Evolutionary conservation across 2,329 filamentous ascomycete genomes (phyloP), one percentile per base, ranked within the genome.

Genomic region (Periconia digitata): DNA sequence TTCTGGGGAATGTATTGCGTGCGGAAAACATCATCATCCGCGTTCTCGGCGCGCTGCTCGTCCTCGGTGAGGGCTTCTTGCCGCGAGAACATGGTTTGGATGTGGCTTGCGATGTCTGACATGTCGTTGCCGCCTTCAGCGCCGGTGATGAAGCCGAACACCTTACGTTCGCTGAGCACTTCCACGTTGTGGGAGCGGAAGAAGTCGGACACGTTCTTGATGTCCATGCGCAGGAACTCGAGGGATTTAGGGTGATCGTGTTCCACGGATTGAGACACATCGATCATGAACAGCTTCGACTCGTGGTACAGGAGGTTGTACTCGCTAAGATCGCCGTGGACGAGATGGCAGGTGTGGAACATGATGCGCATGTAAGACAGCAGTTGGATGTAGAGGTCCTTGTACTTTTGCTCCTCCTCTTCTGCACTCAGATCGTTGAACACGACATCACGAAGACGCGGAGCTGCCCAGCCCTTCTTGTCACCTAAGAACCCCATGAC

Each of bases 1-100:
- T 89, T 97, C 71, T 96, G 92, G 0, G 94, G 94, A 44, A 99
- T 97, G 71, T 95, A 99, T 70, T 96, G 90, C 63, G 96, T 88
- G 62, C 92, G 83, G 76, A 96, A 99, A 6, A 97, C 94, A 57
- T 94, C 89, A 48, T 91, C 90, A 61, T 96, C 89, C 8, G 92
- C 84, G 57, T 92, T 87, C 16, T 84, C 77, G 44, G 85, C 79
- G 2, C 53, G 55, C 37, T 82, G 79, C 4, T 80, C 77, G 40
- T 77, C 76, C 1, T 78, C 76, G 1, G 72, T 76, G 7, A 74
- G 52, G 12, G 76, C 72, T 0, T 76, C 75, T 24, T 82, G 77
- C 17, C 77, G 74, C 49, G 81, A 77, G 62, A 89, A 89, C 3
- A 96, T 72, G 46, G 80, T 80, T 54, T 91, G 84, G 16, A 96